Percentiles rank a stretch among this genome's conserved stretches.
phyloP scores from a whole-genome alignment of 306 rosid species.

The Rosa rugosa region DNA sequence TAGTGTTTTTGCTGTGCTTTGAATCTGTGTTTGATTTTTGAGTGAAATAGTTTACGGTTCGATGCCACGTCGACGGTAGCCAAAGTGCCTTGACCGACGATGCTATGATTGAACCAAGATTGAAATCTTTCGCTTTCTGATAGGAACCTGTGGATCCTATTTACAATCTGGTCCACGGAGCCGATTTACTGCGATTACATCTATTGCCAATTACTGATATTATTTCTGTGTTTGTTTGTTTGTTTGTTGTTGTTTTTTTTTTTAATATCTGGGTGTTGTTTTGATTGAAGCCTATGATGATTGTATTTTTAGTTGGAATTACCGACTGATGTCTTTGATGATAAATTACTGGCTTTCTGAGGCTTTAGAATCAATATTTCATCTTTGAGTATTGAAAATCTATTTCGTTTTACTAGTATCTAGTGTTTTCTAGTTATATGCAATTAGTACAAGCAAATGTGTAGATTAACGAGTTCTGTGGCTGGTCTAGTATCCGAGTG shows the following conservation, averaged over 20 bases:
- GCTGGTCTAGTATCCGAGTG: too few relatives aligned
- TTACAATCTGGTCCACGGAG: conserved; percentile 41
- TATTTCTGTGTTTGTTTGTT: not conserved
- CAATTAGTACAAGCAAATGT: too few relatives aligned
- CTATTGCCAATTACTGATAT: not conserved
- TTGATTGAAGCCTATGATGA: conserved; percentile 56
- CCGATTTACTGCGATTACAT: conserved; percentile 83
- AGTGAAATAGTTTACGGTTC: conserved; percentile 26
- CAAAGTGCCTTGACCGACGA: conserved; percentile 47
- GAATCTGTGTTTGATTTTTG: not conserved
- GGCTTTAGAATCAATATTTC: conserved; percentile 39
- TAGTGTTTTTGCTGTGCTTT: not conserved
- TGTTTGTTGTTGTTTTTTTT: too few relatives aligned
- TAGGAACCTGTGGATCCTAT: conserved; percentile 68
- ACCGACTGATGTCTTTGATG: conserved; percentile 74
- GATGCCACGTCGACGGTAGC: conserved; percentile 83
- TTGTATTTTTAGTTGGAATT: conserved; percentile 58
- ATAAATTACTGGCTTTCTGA: conserved; percentile 58
- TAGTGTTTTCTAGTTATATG: too few relatives aligned
- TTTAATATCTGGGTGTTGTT: not conserved
- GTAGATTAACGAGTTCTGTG: not conserved
- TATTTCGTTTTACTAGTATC: too few relatives aligned
- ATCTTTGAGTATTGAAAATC: too few relatives aligned
- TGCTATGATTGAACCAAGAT: conserved; percentile 81
- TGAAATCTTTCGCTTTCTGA: conserved; percentile 53